phyloP scores from a whole-genome alignment of 1,139 yeast species.

The Geotrichum phurueaensis region DNA sequence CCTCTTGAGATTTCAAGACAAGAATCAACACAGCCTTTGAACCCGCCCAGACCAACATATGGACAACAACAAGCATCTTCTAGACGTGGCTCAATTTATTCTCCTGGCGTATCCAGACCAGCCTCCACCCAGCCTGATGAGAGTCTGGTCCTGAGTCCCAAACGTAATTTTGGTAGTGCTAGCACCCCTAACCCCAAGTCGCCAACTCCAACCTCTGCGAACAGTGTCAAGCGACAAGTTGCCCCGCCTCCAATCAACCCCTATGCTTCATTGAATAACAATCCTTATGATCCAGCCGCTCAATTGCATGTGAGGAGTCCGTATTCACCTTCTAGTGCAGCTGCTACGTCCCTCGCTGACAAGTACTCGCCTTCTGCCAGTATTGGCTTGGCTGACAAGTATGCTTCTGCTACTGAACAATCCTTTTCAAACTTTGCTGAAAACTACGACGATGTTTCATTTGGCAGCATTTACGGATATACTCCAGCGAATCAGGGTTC shows the following conservation, averaged over 20 bases:
- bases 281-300: conserved; percentile 13
- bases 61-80: neutral
- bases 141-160: neutral
- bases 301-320: neutral
- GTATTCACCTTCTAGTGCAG: conserved; percentile 5
- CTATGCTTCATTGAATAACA: neutral
- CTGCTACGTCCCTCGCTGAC: neutral
- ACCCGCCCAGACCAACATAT: neutral
- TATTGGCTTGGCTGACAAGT: neutral
- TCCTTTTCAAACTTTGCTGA: neutral
- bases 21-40: neutral
- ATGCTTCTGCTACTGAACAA: neutral
- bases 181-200: neutral
- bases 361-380: conserved; percentile 8
- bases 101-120: neutral
- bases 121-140: neutral
- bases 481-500: neutral
- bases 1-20: neutral
- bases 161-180: neutral
- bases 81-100: neutral
- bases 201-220: neutral
- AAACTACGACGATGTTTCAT: neutral
- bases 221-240: neutral
- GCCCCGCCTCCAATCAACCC: neutral
- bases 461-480: conserved; percentile 11